Conservation (phyloP, 805 yeast genomes). For the Candida orba region DNA sequence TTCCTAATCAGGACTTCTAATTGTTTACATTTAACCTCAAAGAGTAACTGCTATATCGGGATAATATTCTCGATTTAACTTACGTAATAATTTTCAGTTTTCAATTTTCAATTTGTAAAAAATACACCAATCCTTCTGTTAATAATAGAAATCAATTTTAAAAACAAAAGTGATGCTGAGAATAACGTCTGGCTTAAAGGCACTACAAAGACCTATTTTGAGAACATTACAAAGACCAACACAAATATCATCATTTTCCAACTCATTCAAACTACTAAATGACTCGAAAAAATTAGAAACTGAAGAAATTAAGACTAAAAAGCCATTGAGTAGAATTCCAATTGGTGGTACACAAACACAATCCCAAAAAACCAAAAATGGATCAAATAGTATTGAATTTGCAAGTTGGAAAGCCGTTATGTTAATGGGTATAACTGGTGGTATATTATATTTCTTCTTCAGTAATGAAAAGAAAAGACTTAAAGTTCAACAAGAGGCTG, state of each 20-base stretch:
- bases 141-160: no score
- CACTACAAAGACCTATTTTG: background rate
- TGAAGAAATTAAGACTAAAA: slow-evolving; percentile 25
- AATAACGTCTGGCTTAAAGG: background rate
- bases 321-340: slow-evolving; percentile 77
- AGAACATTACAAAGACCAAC: background rate
- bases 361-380: slow-evolving; percentile 25
- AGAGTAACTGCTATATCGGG: background rate
- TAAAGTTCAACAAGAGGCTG: slow-evolving; percentile 70
- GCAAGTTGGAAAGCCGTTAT: slow-evolving; percentile 81
- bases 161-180: background rate
- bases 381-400: slow-evolving; percentile 52
- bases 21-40: background rate
- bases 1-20: slow-evolving; percentile 13
- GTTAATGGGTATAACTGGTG: slow-evolving; percentile 62
- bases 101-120: no score
- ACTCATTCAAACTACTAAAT: slow-evolving; percentile 13
- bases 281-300: slow-evolving; percentile 9
- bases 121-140: no score
- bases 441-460: slow-evolving; percentile 64
- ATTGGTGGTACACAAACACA: slow-evolving; percentile 49
- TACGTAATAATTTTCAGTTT: no score
- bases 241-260: slow-evolving; percentile 9
- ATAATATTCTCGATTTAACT: background rate
- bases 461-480: slow-evolving; percentile 69